These are phyloP conservation scores for Petasospora rhodanensis DNA, from an alignment of 1,139 yeast species.

Conservation along the genomic window DNA sequence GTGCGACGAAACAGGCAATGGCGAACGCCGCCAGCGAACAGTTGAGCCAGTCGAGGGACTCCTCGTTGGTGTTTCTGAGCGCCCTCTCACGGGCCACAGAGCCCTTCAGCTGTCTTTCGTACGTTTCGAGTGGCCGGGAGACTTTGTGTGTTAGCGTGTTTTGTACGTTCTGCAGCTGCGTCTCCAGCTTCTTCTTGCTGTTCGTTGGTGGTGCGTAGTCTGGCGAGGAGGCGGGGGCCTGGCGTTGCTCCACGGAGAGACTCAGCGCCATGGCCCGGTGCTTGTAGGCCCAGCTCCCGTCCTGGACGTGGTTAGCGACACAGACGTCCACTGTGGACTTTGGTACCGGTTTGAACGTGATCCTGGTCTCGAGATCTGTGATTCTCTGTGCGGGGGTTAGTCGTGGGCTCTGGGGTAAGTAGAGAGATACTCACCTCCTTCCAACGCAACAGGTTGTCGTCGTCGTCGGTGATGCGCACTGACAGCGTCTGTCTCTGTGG, in stretches of 20 bases:
- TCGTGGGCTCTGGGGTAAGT: background rate
- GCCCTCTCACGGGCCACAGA: slow-evolving; percentile 7
- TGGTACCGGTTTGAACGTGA: slow-evolving; percentile 13
- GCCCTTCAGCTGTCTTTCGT: background rate
- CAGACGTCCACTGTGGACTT: slow-evolving; percentile 17
- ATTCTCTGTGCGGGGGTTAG: slow-evolving; percentile 5
- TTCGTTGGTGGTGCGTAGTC: no score
- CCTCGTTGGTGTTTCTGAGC: slow-evolving; percentile 20
- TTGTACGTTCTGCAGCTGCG: no score
- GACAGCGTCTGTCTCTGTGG: slow-evolving; percentile 8
- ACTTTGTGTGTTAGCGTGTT: no score
- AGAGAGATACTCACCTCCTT: slow-evolving; percentile 8
- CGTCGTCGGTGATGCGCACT: slow-evolving; percentile 8
- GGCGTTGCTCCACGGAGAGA: slow-evolving; percentile 4
- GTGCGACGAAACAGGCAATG: slow-evolving; percentile 8
- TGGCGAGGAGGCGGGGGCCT: background rate
- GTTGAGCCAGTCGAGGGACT: slow-evolving; percentile 5
- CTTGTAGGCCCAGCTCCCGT: slow-evolving; percentile 24
- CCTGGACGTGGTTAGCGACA: slow-evolving; percentile 19
- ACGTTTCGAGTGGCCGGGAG: background rate
- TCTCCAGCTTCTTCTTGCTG: no score
- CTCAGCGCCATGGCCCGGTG: slow-evolving; percentile 9
- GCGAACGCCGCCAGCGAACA: slow-evolving; percentile 5
- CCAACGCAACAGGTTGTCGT: slow-evolving; percentile 8
- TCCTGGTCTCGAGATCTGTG: slow-evolving; percentile 5